Percentiles rank a stretch among this genome's conserved stretches.
Evolutionary conservation across 2,329 filamentous ascomycete species (phyloP).

Genomic region (Fusarium succisae): DNA sequence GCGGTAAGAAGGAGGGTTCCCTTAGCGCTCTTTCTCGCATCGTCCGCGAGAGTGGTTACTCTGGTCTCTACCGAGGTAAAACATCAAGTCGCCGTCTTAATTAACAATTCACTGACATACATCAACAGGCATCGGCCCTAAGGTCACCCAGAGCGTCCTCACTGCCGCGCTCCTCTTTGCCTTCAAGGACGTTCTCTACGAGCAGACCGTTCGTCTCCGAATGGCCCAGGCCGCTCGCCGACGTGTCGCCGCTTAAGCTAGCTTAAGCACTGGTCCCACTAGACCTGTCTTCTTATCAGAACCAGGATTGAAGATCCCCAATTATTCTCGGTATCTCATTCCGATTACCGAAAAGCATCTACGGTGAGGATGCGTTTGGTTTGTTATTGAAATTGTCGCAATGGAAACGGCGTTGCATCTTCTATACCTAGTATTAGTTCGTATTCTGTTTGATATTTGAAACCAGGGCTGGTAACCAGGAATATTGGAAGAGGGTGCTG

Average conservation of each 20-base stretch:
- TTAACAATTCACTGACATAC: constrained; percentile 13
- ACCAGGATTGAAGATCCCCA: background rate
- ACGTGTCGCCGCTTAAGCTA: constrained; percentile 46
- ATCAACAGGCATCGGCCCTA: constrained; percentile 83
- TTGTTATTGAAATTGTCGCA: constrained; percentile 13
- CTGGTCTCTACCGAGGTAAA: constrained; percentile 89
- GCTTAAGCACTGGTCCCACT: constrained; percentile 1
- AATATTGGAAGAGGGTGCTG: constrained; percentile 12
- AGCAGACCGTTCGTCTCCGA: constrained; percentile 77
- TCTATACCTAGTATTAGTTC: constrained; percentile 4
- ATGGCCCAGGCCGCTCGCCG: constrained; percentile 54
- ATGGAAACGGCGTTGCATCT: constrained; percentile 27
- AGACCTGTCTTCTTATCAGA: constrained; percentile 8
- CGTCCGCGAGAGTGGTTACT: constrained; percentile 88
- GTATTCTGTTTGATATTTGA: background rate
- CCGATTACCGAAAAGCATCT: constrained; percentile 22
- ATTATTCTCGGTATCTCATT: constrained; percentile 11
- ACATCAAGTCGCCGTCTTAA: constrained; percentile 39
- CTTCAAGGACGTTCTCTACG: constrained; percentile 97
- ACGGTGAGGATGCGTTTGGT: constrained; percentile 21
- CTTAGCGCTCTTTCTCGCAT: constrained; percentile 80
- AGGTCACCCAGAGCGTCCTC: constrained; percentile 95
- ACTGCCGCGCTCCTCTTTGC: constrained; percentile 97
- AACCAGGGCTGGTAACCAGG: constrained; percentile 1
- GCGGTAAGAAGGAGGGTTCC: constrained; percentile 83